Conservation (phyloP, 345 rosid genomes). For the Syzygium grande region DNA sequence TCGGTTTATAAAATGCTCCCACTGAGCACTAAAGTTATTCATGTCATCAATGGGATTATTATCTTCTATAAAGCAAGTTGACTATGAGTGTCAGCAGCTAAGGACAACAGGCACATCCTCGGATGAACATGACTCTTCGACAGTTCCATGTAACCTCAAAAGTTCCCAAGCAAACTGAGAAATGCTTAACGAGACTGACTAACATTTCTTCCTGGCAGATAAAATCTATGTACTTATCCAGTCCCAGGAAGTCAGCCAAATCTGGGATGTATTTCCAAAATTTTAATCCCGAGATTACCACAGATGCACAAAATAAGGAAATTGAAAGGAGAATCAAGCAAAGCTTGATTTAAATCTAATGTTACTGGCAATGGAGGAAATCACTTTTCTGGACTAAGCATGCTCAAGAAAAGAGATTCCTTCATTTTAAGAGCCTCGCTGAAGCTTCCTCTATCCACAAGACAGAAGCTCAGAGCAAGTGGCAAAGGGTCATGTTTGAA, state of each 20-base stretch:
- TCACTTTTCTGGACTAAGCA: neutral
- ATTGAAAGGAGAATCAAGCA: neutral
- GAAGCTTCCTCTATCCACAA: too few species aligned
- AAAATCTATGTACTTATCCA: neutral
- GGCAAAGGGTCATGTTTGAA: neutral
- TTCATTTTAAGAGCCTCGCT: too few species aligned
- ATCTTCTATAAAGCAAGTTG: neutral
- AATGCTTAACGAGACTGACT: neutral
- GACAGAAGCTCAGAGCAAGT: neutral
- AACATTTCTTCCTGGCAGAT: neutral
- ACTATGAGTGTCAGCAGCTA: neutral
- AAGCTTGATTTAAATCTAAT: neutral
- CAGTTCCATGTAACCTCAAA: neutral
- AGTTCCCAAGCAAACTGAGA: neutral
- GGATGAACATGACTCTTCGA: neutral
- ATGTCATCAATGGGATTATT: neutral
- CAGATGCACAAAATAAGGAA: neutral
- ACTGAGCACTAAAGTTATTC: neutral
- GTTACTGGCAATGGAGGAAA: neutral
- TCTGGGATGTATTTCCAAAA: neutral
- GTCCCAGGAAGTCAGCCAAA: neutral
- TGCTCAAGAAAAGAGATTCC: neutral
- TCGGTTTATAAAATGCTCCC: neutral
- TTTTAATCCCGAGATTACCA: neutral
- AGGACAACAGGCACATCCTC: neutral